Base-by-base conservation (phyloP, 2,329 filamentous ascomycete genomes). In the Pseudocercospora macadamiae region DNA sequence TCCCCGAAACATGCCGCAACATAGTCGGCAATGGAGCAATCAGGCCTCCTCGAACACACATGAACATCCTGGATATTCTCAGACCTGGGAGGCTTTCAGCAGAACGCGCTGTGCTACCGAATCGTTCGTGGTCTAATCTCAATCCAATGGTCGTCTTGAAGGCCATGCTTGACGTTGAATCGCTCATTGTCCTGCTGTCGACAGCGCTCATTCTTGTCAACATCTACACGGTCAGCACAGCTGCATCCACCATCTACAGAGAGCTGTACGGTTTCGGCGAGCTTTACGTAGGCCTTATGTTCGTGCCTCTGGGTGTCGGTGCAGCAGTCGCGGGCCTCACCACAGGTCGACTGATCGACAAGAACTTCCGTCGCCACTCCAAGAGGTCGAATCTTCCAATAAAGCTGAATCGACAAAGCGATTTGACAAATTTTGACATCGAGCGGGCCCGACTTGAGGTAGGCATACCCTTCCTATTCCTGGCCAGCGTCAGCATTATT, bases 321-420 rank as follows among this genome's bases (percentile, higher is more conserved):
- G 69, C 71, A 37, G 64, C 77, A 42, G 47, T 71, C 18, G 70
- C 75, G 42, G 70, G 76, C 16, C 58, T 74, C 19, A 62, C 76
- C 25, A 74, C 71, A 30, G 88, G 90, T 4, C 78, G 79, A 2
- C 64, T 85, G 1, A 80, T 90, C 32, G 89, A 91, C 72, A 86
- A 84, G 80, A 92, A 92, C 71, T 96, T 90, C 73, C 80, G 85
- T 4, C 82, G 88, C 45, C 81, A 85, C 39, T 89, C 89, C 1
- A 79, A 77, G 53, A 80, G 81, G 34, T 76, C 86, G 23, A 86
- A 86, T 4, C 78, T 91, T 57, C 75, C 78, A 2, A 82, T 91
- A 63, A 83, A 84, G 61, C 81, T 78, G 58, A 85, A 83, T 62
- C 83, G 84, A 8, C 80, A 77, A 3, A 76, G 80, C 51, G 78